Conservation (phyloP, 352 stramenopile species). For the Elongisporangium anandrum region DNA sequence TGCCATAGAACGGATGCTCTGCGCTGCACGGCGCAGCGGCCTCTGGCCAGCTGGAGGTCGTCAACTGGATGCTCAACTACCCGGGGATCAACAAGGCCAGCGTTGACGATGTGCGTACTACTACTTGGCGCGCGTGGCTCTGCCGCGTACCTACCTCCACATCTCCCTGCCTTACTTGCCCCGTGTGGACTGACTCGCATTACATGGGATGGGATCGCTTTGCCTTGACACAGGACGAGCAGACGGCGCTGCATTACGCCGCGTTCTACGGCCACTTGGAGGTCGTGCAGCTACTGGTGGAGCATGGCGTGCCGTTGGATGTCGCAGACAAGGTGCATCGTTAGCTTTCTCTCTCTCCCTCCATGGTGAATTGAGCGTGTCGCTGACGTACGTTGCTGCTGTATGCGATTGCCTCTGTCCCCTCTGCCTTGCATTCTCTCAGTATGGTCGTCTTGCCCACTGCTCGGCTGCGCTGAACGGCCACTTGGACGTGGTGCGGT, state of each 20-base stretch:
- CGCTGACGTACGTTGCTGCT: neutral
- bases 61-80: constrained; percentile 71
- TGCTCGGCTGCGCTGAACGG: constrained; percentile 84
- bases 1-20: constrained; percentile 71
- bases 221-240: constrained; percentile 42
- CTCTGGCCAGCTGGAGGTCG: constrained; percentile 74
- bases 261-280: constrained; percentile 86
- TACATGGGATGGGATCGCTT: neutral
- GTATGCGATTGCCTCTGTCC: neutral
- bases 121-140: neutral
- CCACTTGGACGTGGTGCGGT: constrained; percentile 81
- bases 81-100: constrained; percentile 52
- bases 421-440: neutral
- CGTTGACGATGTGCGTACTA: constrained; percentile 26
- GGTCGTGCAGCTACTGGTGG: constrained; percentile 80
- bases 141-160: neutral
- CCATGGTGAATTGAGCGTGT: neutral
- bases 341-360: neutral
- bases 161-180: neutral
- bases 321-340: constrained; percentile 65
- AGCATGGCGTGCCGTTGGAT: constrained; percentile 78
- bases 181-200: neutral
- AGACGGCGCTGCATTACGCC: constrained; percentile 82
- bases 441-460: constrained; percentile 75
- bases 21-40: constrained; percentile 72